Conservation (phyloP, 2,329 filamentous ascomycete genomes). For the Alternaria angustiovoidea region DNA sequence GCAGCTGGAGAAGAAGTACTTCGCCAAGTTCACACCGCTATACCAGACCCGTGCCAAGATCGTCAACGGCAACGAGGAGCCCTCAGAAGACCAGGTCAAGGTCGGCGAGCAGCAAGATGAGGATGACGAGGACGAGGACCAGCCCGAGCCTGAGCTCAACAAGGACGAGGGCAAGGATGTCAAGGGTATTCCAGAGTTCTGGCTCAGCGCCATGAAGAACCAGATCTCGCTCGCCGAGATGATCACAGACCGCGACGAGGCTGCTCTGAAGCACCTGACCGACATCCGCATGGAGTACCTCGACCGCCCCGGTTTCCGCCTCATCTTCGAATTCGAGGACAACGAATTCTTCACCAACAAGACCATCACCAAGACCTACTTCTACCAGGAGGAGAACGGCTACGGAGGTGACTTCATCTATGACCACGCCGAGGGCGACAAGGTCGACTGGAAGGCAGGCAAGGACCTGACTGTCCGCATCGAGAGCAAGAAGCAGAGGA, state of each 20-base stretch:
- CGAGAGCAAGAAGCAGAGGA: conserved; percentile 99
- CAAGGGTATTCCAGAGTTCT: conserved; percentile 96
- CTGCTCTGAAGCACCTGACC: conserved; percentile 84
- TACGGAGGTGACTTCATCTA: conserved; percentile 99
- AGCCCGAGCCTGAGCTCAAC: conserved; percentile 65
- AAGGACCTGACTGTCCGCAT: conserved; percentile 94
- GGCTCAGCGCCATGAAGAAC: conserved; percentile 99
- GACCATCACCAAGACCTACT: conserved; percentile 97
- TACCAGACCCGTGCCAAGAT: conserved; percentile 95
- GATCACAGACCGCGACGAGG: conserved; percentile 97
- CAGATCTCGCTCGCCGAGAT: conserved; percentile 96
- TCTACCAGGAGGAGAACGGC: conserved; percentile 97
- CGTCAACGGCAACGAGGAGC: conserved; percentile 86
- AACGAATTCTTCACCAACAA: conserved; percentile 99
- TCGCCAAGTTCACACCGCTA: conserved; percentile 96
- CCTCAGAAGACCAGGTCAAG: conserved; percentile 84
- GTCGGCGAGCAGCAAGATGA: conserved; percentile 75
- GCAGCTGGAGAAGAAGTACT: conserved; percentile 99
- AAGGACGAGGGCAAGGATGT: conserved; percentile 64
- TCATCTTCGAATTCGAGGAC: conserved; percentile 95
- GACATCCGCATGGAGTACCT: conserved; percentile 99
- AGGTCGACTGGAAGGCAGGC: conserved; percentile 94
- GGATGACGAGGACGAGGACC: conserved; percentile 65
- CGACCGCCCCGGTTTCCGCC: conserved; percentile 95
- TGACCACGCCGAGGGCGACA: conserved; percentile 96